A percentile compares a stretch with the other conserved stretches of the same genome.
These are phyloP conservation scores for Metarhizium sp. DNA, from an alignment of 2,329 filamentous ascomycete species.

Conservation along the genomic window DNA sequence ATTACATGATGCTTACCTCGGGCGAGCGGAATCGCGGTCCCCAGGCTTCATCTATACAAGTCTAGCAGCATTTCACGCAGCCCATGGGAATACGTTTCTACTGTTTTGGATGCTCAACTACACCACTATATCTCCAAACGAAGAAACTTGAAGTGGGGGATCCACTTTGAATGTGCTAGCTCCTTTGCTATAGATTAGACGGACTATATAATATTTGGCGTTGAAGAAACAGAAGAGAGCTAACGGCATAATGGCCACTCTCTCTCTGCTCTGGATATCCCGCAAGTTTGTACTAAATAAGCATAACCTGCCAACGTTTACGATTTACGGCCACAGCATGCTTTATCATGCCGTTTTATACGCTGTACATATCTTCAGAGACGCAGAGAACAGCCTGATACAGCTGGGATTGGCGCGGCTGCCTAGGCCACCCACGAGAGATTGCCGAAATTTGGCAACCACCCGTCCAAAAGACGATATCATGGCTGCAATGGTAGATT, in stretches of 20 bases:
- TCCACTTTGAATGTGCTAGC: slow-evolving; percentile 16
- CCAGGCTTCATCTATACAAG: slow-evolving; percentile 12
- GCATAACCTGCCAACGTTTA: slow-evolving; percentile 5
- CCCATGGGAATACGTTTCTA: slow-evolving; percentile 12
- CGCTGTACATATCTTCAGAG: slow-evolving; percentile 14
- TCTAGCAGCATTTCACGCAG: slow-evolving; percentile 9
- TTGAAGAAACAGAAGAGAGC: slow-evolving; percentile 10
- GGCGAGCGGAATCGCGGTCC: slow-evolving; percentile 12
- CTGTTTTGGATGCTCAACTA: slow-evolving; percentile 5
- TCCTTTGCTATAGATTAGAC: slow-evolving; percentile 7
- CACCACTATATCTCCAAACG: slow-evolving; percentile 1
- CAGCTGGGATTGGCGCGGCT: slow-evolving; percentile 13
- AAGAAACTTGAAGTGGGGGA: slow-evolving; percentile 6
- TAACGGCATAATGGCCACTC: slow-evolving; percentile 7
- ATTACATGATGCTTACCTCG: slow-evolving; percentile 33
- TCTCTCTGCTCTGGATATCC: slow-evolving; percentile 8
- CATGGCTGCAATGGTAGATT: slow-evolving; percentile 7
- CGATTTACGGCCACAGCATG: slow-evolving; percentile 5
- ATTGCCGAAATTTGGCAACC: slow-evolving; percentile 5
- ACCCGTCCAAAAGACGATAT: background rate
- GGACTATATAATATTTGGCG: slow-evolving; percentile 9
- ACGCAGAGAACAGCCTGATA: slow-evolving; percentile 7
- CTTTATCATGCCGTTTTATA: slow-evolving; percentile 14
- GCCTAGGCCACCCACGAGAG: slow-evolving; percentile 10
- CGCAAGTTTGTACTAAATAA: slow-evolving; percentile 2